These are phyloP conservation scores for Xerocomellus amylosporus DNA, from an alignment of 768 basidiomycete genomes.

Conservation along the genomic window DNA sequence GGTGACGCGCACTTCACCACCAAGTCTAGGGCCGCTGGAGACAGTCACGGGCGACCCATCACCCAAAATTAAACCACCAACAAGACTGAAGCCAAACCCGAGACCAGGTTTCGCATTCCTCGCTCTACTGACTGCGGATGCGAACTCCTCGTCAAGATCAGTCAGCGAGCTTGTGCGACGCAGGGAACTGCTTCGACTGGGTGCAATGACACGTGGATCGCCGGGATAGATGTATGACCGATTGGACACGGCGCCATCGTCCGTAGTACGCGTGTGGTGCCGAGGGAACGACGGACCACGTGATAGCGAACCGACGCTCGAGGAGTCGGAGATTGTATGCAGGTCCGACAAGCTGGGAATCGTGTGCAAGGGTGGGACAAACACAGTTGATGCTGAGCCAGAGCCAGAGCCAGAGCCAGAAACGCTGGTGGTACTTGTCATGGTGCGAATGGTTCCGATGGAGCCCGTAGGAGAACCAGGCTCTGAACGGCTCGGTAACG, in stretches of 20 bases:
- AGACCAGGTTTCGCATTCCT: constrained; percentile 41
- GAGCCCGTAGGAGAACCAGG: constrained; percentile 51
- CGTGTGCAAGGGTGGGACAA: constrained; percentile 70
- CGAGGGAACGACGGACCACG: constrained; percentile 49
- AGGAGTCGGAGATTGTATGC: constrained; percentile 42
- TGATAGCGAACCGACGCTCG: constrained; percentile 40
- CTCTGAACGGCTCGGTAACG: constrained; percentile 46
- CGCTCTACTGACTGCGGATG: constrained; percentile 41
- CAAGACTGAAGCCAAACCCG: constrained; percentile 44
- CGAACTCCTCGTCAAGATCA: constrained; percentile 65
- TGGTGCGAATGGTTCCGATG: constrained; percentile 66
- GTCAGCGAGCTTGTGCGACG: constrained; percentile 72
- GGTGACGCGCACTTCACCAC: constrained; percentile 42
- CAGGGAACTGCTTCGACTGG: constrained; percentile 56
- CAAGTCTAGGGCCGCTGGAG: constrained; percentile 57
- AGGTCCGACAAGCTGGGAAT: constrained; percentile 72
- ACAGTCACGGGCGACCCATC: constrained; percentile 69
- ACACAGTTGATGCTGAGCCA: constrained; percentile 64
- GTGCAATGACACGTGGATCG: constrained; percentile 69
- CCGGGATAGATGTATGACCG: constrained; percentile 69
- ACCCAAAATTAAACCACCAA: constrained; percentile 40
- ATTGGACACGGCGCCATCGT: constrained; percentile 67
- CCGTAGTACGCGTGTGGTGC: constrained; percentile 64
- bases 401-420: constrained; percentile 36
- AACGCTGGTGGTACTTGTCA: constrained; percentile 42